Percentiles rank a stretch among this genome's conserved stretches.
Evolutionary conservation across 352 stramenopile genomes (phyloP).

Genomic region (Lagenidium sp.): DNA sequence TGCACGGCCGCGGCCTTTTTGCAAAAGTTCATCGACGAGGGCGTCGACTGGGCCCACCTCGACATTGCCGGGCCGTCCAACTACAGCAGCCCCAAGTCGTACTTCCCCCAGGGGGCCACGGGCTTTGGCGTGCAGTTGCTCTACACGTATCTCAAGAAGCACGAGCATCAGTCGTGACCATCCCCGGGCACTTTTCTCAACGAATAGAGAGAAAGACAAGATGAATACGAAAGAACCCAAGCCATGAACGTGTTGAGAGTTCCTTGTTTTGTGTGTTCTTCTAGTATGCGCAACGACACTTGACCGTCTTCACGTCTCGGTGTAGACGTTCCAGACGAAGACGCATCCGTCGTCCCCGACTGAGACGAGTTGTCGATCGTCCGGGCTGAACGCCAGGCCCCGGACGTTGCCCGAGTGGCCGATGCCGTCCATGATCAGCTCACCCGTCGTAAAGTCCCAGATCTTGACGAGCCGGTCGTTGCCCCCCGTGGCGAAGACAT

Average conservation of each 20-base stretch:
- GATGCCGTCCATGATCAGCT: conserved; percentile 61
- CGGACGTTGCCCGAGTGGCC: conserved; percentile 74
- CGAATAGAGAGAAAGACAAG: too few relatives aligned
- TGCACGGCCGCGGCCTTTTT: conserved; percentile 84
- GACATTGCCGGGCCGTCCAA: conserved; percentile 85
- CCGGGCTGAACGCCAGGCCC: conserved; percentile 78
- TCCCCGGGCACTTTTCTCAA: too few relatives aligned
- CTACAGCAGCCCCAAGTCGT: conserved; percentile 75
- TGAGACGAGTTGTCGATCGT: conserved; percentile 88
- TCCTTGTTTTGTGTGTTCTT: too few relatives aligned
- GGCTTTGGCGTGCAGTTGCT: conserved; percentile 86
- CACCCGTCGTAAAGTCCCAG: conserved; percentile 59
- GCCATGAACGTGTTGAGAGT: too few relatives aligned
- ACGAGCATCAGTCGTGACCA: conserved; percentile 36
- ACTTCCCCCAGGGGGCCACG: conserved; percentile 79
- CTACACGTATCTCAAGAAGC: conserved; percentile 77
- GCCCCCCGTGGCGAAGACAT: conserved; percentile 84
- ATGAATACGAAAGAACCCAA: too few relatives aligned
- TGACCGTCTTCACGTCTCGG: too few relatives aligned
- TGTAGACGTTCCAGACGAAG: conserved; percentile 91
- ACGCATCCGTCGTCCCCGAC: conserved; percentile 89
- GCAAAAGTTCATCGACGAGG: conserved; percentile 83
- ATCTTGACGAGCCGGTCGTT: conserved; percentile 85
- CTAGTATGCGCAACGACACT: too few relatives aligned
- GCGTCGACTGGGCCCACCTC: conserved; percentile 84